Percentiles rank a stretch among this genome's conserved stretches.
phyloP scores from a whole-genome alignment of 305 asterid genomes.

The Stenogyne calaminthoides region DNA sequence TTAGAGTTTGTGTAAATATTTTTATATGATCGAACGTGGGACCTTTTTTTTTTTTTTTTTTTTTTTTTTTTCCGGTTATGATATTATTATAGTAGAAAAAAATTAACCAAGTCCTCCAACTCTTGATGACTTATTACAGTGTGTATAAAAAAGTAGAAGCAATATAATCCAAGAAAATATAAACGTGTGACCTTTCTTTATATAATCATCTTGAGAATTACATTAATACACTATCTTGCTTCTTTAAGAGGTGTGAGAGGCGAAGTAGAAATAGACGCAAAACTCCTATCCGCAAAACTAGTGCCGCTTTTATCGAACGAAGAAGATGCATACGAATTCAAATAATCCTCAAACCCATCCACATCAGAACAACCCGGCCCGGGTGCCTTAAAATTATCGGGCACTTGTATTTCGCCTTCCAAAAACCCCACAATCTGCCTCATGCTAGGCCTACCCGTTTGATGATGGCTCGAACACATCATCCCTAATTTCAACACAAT shows the following conservation, averaged over 20 bases:
- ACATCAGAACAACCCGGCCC: conserved; percentile 26
- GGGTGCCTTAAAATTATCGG: conserved; percentile 44
- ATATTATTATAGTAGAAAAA: background rate
- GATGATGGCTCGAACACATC: conserved; percentile 54
- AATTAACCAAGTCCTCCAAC: background rate
- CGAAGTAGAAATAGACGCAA: conserved; percentile 36
- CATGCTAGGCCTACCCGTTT: conserved; percentile 51
- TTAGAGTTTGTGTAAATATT: no score
- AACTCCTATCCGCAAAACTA: conserved; percentile 41
- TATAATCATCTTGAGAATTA: no score
- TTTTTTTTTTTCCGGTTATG: no score
- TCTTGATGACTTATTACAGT: background rate
- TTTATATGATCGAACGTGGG: no score
- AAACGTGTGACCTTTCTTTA: no score
- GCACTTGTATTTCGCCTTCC: conserved; percentile 51
- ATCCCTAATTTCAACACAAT: conserved; percentile 63
- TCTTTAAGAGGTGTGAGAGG: conserved; percentile 32
- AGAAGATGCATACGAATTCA: conserved; percentile 58
- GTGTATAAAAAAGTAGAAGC: background rate
- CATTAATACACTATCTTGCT: conserved; percentile 31
- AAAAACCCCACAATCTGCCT: conserved; percentile 62
- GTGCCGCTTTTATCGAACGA: conserved; percentile 40
- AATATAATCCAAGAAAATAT: background rate
- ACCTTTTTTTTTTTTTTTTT: no score
- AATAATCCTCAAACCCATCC: conserved; percentile 54